These are phyloP conservation scores for Nicotiana paniculata DNA, from an alignment of 257 asterid genomes.

Conservation along the genomic window DNA sequence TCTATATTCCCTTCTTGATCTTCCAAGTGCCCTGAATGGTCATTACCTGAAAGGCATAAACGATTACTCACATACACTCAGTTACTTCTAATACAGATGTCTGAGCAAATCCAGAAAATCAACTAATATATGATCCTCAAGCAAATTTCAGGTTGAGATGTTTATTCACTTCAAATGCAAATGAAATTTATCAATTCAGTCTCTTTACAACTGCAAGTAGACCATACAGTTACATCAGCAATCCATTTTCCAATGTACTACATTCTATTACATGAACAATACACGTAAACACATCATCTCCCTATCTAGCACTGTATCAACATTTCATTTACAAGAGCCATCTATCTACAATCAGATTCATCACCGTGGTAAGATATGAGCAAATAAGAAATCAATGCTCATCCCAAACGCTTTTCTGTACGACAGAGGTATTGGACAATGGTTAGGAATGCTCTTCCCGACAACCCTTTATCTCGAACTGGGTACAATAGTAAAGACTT, in stretches of 20 bases:
- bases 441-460: neutral
- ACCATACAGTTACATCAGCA: constrained; percentile 2
- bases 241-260: neutral
- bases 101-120: neutral
- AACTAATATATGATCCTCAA: constrained; percentile 1
- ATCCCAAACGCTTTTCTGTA: neutral
- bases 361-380: neutral
- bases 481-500: neutral
- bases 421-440: neutral
- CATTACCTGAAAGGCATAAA: constrained; percentile 36
- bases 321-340: neutral
- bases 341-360: neutral
- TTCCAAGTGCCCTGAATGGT: constrained; percentile 22
- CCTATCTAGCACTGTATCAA: neutral
- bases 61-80: constrained; percentile 3
- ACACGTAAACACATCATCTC: neutral
- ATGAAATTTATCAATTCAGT: neutral
- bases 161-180: constrained; percentile 2
- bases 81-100: neutral
- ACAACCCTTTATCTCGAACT: neutral
- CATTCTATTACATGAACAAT: neutral
- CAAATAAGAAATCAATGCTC: neutral
- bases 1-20: constrained; percentile 17
- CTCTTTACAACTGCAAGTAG: neutral
- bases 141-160: neutral